phyloP scores from a whole-genome alignment of 139 green algal species.

The Chlorella vulgaris region DNA sequence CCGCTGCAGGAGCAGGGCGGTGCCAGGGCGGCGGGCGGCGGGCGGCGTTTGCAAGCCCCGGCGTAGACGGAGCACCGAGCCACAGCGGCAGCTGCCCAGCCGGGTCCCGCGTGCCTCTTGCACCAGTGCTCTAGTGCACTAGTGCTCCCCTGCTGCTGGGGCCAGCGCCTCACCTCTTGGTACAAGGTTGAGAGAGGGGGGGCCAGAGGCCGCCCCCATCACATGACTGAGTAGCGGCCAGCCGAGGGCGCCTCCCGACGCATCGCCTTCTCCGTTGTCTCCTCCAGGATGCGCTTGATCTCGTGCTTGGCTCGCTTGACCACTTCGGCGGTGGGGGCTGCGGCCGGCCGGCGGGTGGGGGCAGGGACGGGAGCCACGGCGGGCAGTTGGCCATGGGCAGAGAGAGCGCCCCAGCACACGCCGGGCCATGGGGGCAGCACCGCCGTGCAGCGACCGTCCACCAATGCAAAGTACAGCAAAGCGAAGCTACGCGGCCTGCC shows the following conservation, averaged over 20 bases:
- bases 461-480: no score
- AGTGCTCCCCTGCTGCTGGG: neutral
- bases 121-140: neutral
- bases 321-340: slow-evolving; percentile 62
- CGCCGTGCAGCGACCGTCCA: no score
- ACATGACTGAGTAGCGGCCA: slow-evolving; percentile 59
- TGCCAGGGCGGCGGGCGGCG: neutral
- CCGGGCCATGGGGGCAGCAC: no score
- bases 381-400: no score
- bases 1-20: slow-evolving; percentile 8
- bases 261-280: slow-evolving; percentile 87
- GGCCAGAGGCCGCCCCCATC: neutral
- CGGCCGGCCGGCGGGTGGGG: neutral
- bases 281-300: slow-evolving; percentile 81
- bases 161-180: neutral
- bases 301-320: slow-evolving; percentile 84
- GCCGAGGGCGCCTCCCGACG: slow-evolving; percentile 64
- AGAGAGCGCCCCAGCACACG: no score
- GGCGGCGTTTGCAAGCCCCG: no score
- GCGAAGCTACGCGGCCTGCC: no score
- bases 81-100: no score
- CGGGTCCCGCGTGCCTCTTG: no score
- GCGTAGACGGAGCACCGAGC: no score
- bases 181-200: neutral
- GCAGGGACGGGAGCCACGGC: neutral